Evolutionary conservation across 768 basidiomycete genomes (phyloP), one percentile per base, ranked within the genome.

Genomic region (Trametes coccinea): DNA sequence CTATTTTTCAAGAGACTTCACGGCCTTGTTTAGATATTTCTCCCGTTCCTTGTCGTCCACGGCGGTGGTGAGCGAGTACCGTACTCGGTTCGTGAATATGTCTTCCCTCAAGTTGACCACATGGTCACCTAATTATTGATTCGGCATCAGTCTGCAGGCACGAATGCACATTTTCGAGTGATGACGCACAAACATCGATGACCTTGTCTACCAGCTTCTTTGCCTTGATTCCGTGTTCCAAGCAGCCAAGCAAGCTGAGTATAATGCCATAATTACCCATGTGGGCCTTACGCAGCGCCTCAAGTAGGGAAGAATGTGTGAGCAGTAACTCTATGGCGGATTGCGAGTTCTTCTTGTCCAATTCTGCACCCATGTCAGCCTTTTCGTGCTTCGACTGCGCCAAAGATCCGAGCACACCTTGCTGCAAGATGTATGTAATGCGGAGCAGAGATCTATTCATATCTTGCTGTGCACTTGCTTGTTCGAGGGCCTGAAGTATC

Each of bases 241-340:
- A 75, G 67, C 89, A 94, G n/a, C 95, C 95, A 5, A 98, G 80
- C 48, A 99, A 80, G 69, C 93, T 93, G 33, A 98, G 83, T 43
- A 99, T 88, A 44, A 95, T 79, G 52, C 93, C 87, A 71, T 97
- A 99, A 66, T 90, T 94, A 46, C 97, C 97, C 79, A 89, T 84
- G 65, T 96, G 85, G 1, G 95, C 95, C 69, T 90, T 95, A 48
- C 93, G 87, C 13, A 97, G 78, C 68, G 87, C 91, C 56, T 98
- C 94, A 39, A 98, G 77, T 1, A 98, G 76, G 0, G 84, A 74
- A 0, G 95, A 89, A 41, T 93, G 88, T 0, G 84, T 79, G 73
- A 95, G 86, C 3, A 99, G 82, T 16, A 97, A 80, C 62, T 90
- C 86, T 33, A 98, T 90, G 0, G 92, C 93, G 7, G 89, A 89